These are phyloP conservation scores for Plasmodium knowlesi DNA, from an alignment of 169 alveolate species.

Conservation along the genomic window DNA sequence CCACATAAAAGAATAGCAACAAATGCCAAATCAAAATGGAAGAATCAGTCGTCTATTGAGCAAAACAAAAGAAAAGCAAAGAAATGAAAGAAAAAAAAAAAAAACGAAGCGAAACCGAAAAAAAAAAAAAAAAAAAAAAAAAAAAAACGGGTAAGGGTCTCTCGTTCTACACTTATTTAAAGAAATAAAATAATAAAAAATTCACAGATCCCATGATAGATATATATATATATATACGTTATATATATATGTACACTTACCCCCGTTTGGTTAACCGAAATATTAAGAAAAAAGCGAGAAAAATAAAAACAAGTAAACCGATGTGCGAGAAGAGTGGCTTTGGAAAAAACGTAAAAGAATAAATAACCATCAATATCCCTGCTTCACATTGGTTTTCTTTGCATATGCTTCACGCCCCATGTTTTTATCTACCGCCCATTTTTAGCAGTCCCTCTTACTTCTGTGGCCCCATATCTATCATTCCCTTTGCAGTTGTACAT, in stretches of 20 bases:
- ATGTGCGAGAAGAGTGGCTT: neutral
- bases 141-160: neutral
- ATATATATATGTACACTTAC: neutral
- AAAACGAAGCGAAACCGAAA: neutral
- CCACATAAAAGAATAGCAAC: neutral
- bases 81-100: neutral
- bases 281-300: neutral
- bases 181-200: neutral
- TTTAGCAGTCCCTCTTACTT: neutral
- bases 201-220: neutral
- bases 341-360: neutral
- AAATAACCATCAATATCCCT: neutral
- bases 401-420: neutral
- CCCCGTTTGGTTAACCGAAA: neutral
- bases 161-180: neutral
- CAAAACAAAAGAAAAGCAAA: neutral
- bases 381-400: neutral
- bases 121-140: too few relatives aligned
- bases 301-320: neutral
- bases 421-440: neutral
- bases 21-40: neutral
- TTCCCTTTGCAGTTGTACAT: neutral
- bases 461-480: neutral
- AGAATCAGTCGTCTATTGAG: neutral
- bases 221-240: neutral